Evolutionary conservation across 2,329 filamentous ascomycete species (phyloP), one percentile per base, ranked within the genome.

Genomic region (Tolypocladium guangdongense): DNA sequence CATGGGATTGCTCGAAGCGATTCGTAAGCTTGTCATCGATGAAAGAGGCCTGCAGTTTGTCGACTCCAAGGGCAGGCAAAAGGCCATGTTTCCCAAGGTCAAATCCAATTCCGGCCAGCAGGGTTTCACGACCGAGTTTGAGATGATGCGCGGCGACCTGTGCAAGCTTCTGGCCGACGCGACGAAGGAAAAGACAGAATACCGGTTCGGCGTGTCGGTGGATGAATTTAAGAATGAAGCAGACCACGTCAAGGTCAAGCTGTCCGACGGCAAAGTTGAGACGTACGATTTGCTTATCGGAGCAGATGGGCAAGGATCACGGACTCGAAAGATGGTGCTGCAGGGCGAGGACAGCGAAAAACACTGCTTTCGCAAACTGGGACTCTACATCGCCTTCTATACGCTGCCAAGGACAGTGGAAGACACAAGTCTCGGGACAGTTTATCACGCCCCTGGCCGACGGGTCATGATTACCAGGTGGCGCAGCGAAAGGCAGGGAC

Each of bases 141-240:
- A 82, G 63, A 80, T 82, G 49, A 74, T 82, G 70, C 67, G 79
- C 10, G 78, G 75, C 0, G 75, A 80, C 52, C 57, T 82, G 33
- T 74, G 71, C 14, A 60, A 59, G 1, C 58, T 81, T 2, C 54
- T 82, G 0, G 70, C 76, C 32, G 66, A 68, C 33, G 58, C 63
- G 1, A 61, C 60, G 0, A 61, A 60, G 20, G 58, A 62, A 12
- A 57, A 59, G 0, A 55, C 63, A 0, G 59, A 56, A 39, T 71
- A 67, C 33, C 18, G 32, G 11, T 33, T 33, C 32, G 32, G 32
- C 32, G 32, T 33, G 32, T 33, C 11, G 32, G 32, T 33, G 32
- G 32, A 12, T 14, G 32, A 33, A 33, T 12, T 33, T 4, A 33
- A 33, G 11, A 33, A 33, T 33, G 64, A 0, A 72, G 70, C 36